Evolutionary conservation across 495 filamentous ascomycete genomes (phyloP), one percentile per base, ranked within the genome.

Genomic region (Umbilicaria muhlenbergii): DNA sequence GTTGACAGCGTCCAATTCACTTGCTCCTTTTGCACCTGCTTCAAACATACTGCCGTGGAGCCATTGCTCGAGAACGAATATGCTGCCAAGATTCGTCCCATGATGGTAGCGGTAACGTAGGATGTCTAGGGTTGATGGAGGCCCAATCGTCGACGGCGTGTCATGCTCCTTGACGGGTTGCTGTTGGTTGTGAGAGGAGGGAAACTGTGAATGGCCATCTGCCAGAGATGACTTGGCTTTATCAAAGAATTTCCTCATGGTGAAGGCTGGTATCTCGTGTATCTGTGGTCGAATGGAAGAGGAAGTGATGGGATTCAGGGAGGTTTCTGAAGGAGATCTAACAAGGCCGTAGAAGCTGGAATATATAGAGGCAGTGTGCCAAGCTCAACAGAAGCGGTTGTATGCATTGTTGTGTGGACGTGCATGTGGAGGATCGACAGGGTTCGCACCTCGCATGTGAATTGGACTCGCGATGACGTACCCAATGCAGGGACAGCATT

Each of bases 21-120:
- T 65, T 11, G 45, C 51, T 3, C 60, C 56, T 19, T 36, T 33
- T 2, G 64, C 40, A 17, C 49, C 44, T 0, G 54, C 40, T 8
- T 54, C 57, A 51, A 67, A 74, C 60, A 67, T 67, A 41, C 49
- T 57, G 1, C 47, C 47, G 24, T 50, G 55, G 3, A 75, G 58
- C 71, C 70, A 75, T 54, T 65, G 58, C 51, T 77, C 74, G 6
- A 75, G 62, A 14, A 74, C 59, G 55, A 72, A 78, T 41, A 73
- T 60, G 17, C 66, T 64, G 33, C 74, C 73, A 14, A 77, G 55
- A 45, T 76, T 77, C 3, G 61, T 60, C 14, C 72, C 73, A 53
- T 75, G 66, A 45, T 74, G 69, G 51, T 67, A 72, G 40, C 73
- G 67, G 51, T 73, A 75, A 12, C 68, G 58, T 24, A 67, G 53